phyloP scores from a whole-genome alignment of 2,329 filamentous ascomycete species.

The Xylaria sp. region DNA sequence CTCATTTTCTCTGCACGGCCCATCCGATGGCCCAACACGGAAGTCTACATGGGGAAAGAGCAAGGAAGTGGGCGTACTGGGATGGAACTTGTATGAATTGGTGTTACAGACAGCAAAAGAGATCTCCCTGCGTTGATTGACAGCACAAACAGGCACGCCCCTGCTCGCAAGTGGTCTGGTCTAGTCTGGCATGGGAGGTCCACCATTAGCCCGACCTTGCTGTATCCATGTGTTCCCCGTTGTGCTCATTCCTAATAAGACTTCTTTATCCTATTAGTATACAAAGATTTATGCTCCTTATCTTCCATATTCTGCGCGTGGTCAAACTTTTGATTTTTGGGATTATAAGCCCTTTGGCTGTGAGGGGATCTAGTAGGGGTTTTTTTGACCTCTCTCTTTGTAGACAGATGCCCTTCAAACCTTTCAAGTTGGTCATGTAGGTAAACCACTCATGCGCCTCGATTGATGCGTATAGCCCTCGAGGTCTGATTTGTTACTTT shows the following conservation, averaged over 20 bases:
- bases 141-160: constrained; percentile 37
- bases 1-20: constrained; percentile 37
- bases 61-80: constrained; percentile 50
- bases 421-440: too few species aligned
- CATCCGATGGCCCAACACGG: constrained; percentile 40
- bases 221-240: constrained; percentile 39
- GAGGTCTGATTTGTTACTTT: not conserved
- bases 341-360: not conserved
- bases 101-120: constrained; percentile 49
- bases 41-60: constrained; percentile 50
- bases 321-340: not conserved
- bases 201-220: constrained; percentile 33
- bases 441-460: too few species aligned
- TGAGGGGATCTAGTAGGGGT: not conserved
- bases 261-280: constrained; percentile 35
- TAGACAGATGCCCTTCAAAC: not conserved
- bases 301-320: not conserved
- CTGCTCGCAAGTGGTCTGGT: constrained; percentile 39
- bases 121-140: constrained; percentile 43
- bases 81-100: constrained; percentile 53
- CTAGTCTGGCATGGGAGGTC: constrained; percentile 36
- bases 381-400: not conserved
- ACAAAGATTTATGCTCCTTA: constrained; percentile 4
- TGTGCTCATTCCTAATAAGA: constrained; percentile 45
- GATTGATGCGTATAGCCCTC: not conserved